Conservation (phyloP, 225 moss, liverwort and hornwort genomes). For the Thuidium tamariscinum region DNA sequence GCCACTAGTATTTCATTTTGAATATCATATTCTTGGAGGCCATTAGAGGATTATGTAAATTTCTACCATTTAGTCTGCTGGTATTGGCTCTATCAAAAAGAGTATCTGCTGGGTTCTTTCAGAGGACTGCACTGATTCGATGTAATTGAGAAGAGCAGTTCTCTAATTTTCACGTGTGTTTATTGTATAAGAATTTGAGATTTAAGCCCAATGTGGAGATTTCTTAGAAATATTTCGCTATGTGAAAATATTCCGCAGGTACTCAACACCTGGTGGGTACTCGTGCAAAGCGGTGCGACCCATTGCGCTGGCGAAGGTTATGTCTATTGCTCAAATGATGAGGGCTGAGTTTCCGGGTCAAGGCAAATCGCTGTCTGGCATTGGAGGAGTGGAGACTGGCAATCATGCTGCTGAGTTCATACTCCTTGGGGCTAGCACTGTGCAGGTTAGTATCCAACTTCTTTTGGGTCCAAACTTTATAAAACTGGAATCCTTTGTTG, state of each 20-base stretch:
- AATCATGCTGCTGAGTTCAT: conserved; percentile 85
- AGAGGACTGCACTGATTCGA: neutral
- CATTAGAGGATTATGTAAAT: neutral
- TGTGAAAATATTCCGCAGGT: conserved; percentile 16
- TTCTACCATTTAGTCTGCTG: neutral
- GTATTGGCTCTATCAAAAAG: neutral
- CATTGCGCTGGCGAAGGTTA: conserved; percentile 91
- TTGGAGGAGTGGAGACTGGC: conserved; percentile 92
- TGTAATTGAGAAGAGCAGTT: neutral
- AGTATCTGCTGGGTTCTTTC: neutral
- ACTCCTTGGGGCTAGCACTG: conserved; percentile 74
- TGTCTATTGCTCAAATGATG: conserved; percentile 92
- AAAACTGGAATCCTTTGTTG: neutral
- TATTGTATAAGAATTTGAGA: neutral
- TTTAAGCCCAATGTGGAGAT: neutral
- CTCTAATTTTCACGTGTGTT: neutral
- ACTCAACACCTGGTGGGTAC: conserved; percentile 92
- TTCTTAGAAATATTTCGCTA: neutral
- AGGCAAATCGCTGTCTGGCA: conserved; percentile 67
- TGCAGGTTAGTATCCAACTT: conserved; percentile 41
- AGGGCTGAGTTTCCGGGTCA: conserved; percentile 59
- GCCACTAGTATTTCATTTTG: neutral
- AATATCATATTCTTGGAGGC: neutral
- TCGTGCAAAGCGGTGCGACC: conserved; percentile 91
- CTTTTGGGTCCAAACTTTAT: neutral